Evolutionary conservation across 2,329 filamentous ascomycete species (phyloP), one percentile per base, ranked within the genome.

Genomic region (Pezicula neosporulosa): DNA sequence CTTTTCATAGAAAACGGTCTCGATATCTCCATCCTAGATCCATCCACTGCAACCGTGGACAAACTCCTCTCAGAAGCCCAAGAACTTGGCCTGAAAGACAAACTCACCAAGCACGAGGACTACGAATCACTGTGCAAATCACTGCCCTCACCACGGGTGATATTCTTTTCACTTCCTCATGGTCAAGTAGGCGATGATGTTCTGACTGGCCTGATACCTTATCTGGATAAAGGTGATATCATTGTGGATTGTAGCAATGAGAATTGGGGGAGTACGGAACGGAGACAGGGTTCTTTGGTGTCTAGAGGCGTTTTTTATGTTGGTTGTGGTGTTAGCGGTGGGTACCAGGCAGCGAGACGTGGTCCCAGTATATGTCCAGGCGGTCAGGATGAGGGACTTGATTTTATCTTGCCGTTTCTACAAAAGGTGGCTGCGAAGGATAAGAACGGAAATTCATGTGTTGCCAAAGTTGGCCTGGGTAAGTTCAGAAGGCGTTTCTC

Each of bases 241-340:
- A 81, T 89, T 49, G 74, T 89, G 30, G 85, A 89, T 61, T 82
- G 81, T 9, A 82, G 81, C 0, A 89, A 89, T 60, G 85, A 89
- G 66, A 74, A 86, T 62, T 88, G 82, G 67, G 68, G 75, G 35
- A 81, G 80, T 44, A 89, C 85, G 0, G 81, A 89, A 62, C 66
- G 81, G 10, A 71, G 84, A 37, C 85, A 88, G 60, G 72, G 72
- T 28, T 77, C 81, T 50, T 76, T 82, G 39, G 71, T 75, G 2
- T 69, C 73, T 0, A 74, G 78, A 21, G 83, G 82, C 0, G 75
- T 89, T n/a, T 72, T 75, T 37, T 89, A 85, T 65, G 76, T 89
- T 49, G 85, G 85, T 2, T 81, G 81, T 63, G 86, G 86, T 35
- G 83, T 89, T 1, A 85, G 78, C 37, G 85, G 85, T 8, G 86